Evolutionary conservation across 2,329 filamentous ascomycete species (phyloP).

Genomic region (Scleromitrula shiraiana): DNA sequence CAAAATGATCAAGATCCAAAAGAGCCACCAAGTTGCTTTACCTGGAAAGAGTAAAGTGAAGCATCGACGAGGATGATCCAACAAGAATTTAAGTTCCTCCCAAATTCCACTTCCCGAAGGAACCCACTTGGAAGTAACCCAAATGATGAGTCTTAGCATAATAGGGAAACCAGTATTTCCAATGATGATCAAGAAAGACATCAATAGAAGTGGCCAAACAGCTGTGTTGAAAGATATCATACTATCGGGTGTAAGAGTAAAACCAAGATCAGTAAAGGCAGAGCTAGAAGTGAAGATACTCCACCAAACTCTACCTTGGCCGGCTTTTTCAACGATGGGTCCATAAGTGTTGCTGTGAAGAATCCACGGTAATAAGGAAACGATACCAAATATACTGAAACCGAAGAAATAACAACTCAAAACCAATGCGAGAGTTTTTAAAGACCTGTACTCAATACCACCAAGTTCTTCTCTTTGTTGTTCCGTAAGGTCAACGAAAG

Average conservation of each 20-base stretch:
- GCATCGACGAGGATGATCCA: slow-evolving; percentile 91
- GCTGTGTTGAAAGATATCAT: slow-evolving; percentile 84
- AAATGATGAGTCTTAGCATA: slow-evolving; percentile 90
- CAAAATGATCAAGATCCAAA: slow-evolving; percentile 72
- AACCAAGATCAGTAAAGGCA: slow-evolving; percentile 91
- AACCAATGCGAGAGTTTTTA: slow-evolving; percentile 78
- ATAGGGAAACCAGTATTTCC: slow-evolving; percentile 94
- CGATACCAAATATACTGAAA: slow-evolving; percentile 69
- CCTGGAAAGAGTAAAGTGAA: slow-evolving; percentile 92
- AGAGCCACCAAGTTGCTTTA: slow-evolving; percentile 91
- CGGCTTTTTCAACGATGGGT: slow-evolving; percentile 50
- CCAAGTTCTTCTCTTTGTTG: slow-evolving; percentile 92
- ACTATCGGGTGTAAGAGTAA: slow-evolving; percentile 84
- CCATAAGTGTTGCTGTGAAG: slow-evolving; percentile 54
- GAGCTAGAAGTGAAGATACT: slow-evolving; percentile 82
- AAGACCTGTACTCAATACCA: slow-evolving; percentile 88
- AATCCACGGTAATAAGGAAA: slow-evolving; percentile 77
- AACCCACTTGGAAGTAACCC: slow-evolving; percentile 62
- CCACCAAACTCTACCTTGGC: slow-evolving; percentile 75
- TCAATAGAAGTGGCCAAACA: slow-evolving; percentile 65
- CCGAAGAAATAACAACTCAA: slow-evolving; percentile 73
- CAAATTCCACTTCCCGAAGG: slow-evolving; percentile 63
- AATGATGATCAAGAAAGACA: slow-evolving; percentile 83
- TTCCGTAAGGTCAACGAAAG: slow-evolving; percentile 79
- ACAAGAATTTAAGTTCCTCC: slow-evolving; percentile 83